Percentiles rank a stretch among this genome's conserved stretches.
Conservation (phyloP, 1,284 basidiomycete genomes). For the Ganoderma lucidum region DNA sequence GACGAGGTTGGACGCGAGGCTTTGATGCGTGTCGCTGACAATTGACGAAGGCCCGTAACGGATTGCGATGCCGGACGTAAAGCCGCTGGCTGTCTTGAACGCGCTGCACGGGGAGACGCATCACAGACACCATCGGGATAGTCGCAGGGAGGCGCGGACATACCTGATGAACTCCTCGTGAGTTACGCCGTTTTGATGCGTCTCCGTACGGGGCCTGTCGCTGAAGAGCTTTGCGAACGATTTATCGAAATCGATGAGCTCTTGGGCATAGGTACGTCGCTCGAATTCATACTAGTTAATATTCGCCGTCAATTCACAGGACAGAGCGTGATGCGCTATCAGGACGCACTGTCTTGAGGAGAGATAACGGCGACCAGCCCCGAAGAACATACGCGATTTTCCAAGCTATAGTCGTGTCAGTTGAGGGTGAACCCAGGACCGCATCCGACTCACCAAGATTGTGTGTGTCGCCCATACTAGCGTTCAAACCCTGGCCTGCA, state of each 20-base stretch:
- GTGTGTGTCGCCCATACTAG: constrained; percentile 85
- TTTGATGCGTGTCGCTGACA: constrained; percentile 53
- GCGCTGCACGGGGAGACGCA: constrained; percentile 48
- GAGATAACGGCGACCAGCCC: constrained; percentile 69
- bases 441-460: constrained; percentile 61
- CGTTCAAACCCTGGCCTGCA: constrained; percentile 75
- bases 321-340: constrained; percentile 36
- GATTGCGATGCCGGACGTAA: constrained; percentile 72
- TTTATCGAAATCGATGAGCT: constrained; percentile 84
- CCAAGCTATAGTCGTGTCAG: constrained; percentile 58
- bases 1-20: constrained; percentile 53
- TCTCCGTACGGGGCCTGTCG: constrained; percentile 69
- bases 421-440: no score
- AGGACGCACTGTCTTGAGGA: constrained; percentile 75
- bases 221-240: constrained; percentile 79
- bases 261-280: constrained; percentile 76
- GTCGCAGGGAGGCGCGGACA: constrained; percentile 15
- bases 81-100: constrained; percentile 65
- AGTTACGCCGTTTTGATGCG: constrained; percentile 65
- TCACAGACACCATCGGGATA: neutral
- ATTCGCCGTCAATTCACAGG: constrained; percentile 42
- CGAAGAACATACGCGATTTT: constrained; percentile 79
- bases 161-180: constrained; percentile 71
- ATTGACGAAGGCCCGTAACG: constrained; percentile 65
- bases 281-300: constrained; percentile 71